Conservation (phyloP, 2,329 filamentous ascomycete species). For the Fusarium virguliforme region DNA sequence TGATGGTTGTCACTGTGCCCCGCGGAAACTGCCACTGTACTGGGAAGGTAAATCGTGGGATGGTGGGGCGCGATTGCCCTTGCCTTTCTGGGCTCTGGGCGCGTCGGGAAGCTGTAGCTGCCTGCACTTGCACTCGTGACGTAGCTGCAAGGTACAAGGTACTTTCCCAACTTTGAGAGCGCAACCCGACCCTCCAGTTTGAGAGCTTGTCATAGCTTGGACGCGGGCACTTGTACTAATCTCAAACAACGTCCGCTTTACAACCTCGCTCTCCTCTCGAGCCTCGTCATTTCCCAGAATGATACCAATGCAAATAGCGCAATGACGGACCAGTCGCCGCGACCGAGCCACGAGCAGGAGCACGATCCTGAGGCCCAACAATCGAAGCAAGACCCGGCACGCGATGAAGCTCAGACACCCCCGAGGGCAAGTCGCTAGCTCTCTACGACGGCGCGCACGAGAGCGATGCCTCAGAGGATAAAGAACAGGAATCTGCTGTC, state of each 20-base stretch:
- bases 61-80: slow-evolving; percentile 46
- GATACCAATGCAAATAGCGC: slow-evolving; percentile 50
- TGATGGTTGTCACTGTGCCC: slow-evolving; percentile 41
- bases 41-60: slow-evolving; percentile 28
- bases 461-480: slow-evolving; percentile 60
- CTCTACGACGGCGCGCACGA: slow-evolving; percentile 50
- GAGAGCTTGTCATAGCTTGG: slow-evolving; percentile 49
- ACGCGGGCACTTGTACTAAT: slow-evolving; percentile 30
- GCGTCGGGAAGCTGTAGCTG: slow-evolving; percentile 38
- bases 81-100: slow-evolving; percentile 30
- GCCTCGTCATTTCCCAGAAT: slow-evolving; percentile 50
- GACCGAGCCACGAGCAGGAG: slow-evolving; percentile 52
- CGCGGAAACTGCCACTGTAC: slow-evolving; percentile 18
- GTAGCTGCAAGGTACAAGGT: slow-evolving; percentile 52
- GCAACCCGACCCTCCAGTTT: slow-evolving; percentile 31
- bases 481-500: slow-evolving; percentile 52
- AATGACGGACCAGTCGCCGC: slow-evolving; percentile 63
- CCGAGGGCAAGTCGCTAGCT: slow-evolving; percentile 19
- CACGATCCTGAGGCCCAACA: slow-evolving; percentile 38
- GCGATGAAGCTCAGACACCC: slow-evolving; percentile 30
- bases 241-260: slow-evolving; percentile 30
- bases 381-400: slow-evolving; percentile 38
- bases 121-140: slow-evolving; percentile 50
- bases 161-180: slow-evolving; percentile 33
- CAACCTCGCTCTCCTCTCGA: slow-evolving; percentile 29